Base-by-base conservation (phyloP, 768 basidiomycete species). In the Suillus weaverae region DNA sequence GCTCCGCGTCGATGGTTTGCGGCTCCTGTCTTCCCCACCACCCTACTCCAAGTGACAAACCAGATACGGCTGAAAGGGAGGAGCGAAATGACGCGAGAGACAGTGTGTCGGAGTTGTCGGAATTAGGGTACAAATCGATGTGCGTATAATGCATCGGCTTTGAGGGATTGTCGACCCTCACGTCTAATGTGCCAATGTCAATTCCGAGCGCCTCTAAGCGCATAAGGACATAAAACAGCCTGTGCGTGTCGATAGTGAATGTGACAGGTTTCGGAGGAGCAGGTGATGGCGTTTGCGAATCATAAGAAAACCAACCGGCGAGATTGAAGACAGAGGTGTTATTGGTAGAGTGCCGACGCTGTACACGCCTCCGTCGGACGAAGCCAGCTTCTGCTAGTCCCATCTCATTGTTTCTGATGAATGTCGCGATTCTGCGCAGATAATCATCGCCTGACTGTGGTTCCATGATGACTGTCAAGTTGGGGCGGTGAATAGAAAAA, bases 161-260 rank as follows among this genome's bases (percentile, higher is more conserved):
- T 54, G 89, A 88, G 10, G 92, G 91, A 66, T 79, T 83, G 70
- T 89, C 86, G 61, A 95, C 80, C 26, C 83, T 84, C 66, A 91
- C 86, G 73, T 97, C 95, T 65, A 97, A 83, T 36, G 89, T 85
- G 62, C 94, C 94, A 61, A 94, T 84, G 62, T 87, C 80, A 57
- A 92, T 77, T n/a, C 87, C 90, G 36, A 92, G 76, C 7, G 87
- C 92, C 76, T 97, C 94, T 67, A 95, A 83, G 51, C 93, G 89
- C 77, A 95, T 89, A 64, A 97, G 84, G 66, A 93, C 77, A 78
- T 96, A 97, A 83, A 92, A 94, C 8, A 97, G 86, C 67, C 89
- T 93, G 71, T 94, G 91, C 33, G 84, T 86, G 76, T 94, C 91
- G 68, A 92, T 81, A 5, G 84, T 73, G 65, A 95, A 86, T 30